phyloP scores from a whole-genome alignment of 2,329 filamentous ascomycete species.

The Pleurostoma richardsiae region DNA sequence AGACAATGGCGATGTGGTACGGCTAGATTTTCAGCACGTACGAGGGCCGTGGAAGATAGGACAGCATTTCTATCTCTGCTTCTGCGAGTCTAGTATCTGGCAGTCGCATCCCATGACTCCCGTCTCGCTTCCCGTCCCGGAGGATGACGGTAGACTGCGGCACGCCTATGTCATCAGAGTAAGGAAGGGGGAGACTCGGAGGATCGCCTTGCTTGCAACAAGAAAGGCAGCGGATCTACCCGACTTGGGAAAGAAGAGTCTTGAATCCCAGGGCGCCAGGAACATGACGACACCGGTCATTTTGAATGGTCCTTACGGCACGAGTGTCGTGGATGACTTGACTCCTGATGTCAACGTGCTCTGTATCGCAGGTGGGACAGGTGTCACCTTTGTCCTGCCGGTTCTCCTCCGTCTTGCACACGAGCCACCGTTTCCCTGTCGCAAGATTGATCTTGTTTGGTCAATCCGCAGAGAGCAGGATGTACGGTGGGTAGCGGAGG shows the following conservation, averaged over 20 bases:
- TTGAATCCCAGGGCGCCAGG: slow-evolving; percentile 2
- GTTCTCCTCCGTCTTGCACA: slow-evolving; percentile 34
- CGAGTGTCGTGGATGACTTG: slow-evolving; percentile 36
- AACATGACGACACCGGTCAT: slow-evolving; percentile 46
- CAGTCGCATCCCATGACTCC: slow-evolving; percentile 70
- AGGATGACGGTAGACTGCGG: slow-evolving; percentile 29
- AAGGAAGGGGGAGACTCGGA: slow-evolving; percentile 54
- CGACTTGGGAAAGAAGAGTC: neutral
- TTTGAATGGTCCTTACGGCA: slow-evolving; percentile 60
- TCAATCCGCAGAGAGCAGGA: slow-evolving; percentile 50
- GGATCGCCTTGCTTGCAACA: slow-evolving; percentile 40
- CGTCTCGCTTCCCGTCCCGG: slow-evolving; percentile 42
- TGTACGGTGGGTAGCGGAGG: slow-evolving; percentile 51
- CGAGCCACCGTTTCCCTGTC: slow-evolving; percentile 19
- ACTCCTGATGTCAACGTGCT: slow-evolving; percentile 40
- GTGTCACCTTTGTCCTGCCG: slow-evolving; percentile 52
- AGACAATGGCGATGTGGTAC: slow-evolving; percentile 56
- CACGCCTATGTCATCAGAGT: slow-evolving; percentile 56
- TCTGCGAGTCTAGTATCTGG: slow-evolving; percentile 62
- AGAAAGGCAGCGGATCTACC: slow-evolving; percentile 19
- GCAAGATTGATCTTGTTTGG: slow-evolving; percentile 60
- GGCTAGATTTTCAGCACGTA: slow-evolving; percentile 59
- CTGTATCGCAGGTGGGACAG: slow-evolving; percentile 52
- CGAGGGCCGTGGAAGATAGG: slow-evolving; percentile 60
- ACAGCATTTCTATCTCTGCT: slow-evolving; percentile 69